Percentiles rank a stretch among this genome's conserved stretches.
Conservation (phyloP, 208 protist species). For the Leishmania martiniquensis region DNA sequence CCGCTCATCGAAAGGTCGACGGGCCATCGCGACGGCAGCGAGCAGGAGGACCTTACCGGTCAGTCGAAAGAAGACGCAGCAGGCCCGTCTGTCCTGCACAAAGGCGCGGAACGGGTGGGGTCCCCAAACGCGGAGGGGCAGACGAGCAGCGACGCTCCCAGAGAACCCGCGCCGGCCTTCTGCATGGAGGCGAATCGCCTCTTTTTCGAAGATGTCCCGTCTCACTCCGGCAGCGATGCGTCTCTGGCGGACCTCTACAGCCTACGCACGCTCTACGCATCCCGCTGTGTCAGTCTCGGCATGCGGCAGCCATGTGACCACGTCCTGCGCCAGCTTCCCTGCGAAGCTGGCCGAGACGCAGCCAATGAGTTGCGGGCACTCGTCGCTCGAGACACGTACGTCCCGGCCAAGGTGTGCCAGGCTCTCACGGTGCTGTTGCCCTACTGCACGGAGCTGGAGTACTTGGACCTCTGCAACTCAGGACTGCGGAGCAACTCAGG, state of each 20-base stretch:
- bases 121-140: not conserved
- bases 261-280: conserved; percentile 10
- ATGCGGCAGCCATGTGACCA: not conserved
- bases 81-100: not conserved
- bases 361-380: conserved; percentile 5
- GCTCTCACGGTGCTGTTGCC: conserved; percentile 41
- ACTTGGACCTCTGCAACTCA: conserved; percentile 30
- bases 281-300: conserved; percentile 5
- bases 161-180: not conserved
- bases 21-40: not conserved
- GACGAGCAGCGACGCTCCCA: not conserved
- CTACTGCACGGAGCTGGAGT: conserved; percentile 32
- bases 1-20: not conserved
- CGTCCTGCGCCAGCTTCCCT: conserved; percentile 15
- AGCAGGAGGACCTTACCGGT: not conserved
- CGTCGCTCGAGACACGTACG: conserved; percentile 28
- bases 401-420: conserved; percentile 37
- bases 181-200: not conserved
- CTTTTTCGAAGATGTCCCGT: conserved; percentile 1
- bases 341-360: not conserved
- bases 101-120: not conserved
- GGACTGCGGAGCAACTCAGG: conserved; percentile 27
- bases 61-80: not conserved
- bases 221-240: not conserved
- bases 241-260: conserved; percentile 9